Evolutionary conservation across 2,329 filamentous ascomycete genomes (phyloP).

Genomic region (Cercospora sesami): DNA sequence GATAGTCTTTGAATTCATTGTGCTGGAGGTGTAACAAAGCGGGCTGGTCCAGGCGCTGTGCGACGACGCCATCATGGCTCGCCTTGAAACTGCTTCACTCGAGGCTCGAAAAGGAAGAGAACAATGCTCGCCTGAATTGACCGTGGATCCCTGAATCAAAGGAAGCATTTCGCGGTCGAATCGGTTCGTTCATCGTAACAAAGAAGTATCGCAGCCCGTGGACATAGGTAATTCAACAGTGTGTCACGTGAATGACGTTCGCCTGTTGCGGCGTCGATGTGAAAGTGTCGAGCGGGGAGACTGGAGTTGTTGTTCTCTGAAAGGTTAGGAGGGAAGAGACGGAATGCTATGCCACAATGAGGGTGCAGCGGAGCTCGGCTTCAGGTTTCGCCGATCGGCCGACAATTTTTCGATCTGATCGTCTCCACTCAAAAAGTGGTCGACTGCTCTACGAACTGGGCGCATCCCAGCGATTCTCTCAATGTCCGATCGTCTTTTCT

Average conservation of each 20-base stretch:
- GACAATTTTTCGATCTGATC: constrained; percentile 2
- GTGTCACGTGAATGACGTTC: not conserved
- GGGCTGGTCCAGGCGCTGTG: not conserved
- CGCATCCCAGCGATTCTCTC: not conserved
- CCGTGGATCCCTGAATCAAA: not conserved
- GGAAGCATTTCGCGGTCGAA: not conserved
- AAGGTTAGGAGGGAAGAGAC: not conserved
- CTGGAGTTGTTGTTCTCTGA: not conserved
- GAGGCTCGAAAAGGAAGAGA: not conserved
- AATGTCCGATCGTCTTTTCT: constrained; percentile 12
- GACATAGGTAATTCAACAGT: not conserved
- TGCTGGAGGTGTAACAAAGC: not conserved
- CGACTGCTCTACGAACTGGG: not conserved
- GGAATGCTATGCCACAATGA: not conserved
- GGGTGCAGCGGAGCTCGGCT: not conserved
- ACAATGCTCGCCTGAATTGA: not conserved
- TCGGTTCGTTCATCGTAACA: not conserved
- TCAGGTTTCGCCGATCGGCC: not conserved
- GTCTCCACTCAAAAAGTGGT: constrained; percentile 9
- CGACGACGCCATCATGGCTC: not conserved
- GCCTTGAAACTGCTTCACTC: not conserved
- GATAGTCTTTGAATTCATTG: not conserved
- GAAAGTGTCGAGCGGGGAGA: not conserved
- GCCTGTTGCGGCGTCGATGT: not conserved
- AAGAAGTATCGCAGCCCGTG: not conserved